phyloP scores from a whole-genome alignment of 495 filamentous ascomycete species.

The Aspergillus diversus region DNA sequence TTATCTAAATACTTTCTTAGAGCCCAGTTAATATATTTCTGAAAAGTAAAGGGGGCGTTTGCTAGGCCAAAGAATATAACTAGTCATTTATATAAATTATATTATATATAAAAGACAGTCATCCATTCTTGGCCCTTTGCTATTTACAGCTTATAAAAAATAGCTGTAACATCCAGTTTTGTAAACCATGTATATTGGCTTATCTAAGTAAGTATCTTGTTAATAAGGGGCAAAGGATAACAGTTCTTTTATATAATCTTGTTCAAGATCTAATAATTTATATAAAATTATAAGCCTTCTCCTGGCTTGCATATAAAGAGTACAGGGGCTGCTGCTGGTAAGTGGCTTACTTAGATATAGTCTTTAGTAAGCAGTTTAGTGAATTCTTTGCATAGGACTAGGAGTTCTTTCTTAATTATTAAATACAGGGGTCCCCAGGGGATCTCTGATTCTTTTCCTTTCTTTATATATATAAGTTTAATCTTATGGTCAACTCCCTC shows the following conservation, averaged over 20 bases:
- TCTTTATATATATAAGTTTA: too few relatives aligned
- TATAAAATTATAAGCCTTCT: conserved; percentile 21
- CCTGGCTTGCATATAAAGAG: conserved; percentile 40
- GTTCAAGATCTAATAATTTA: conserved; percentile 18
- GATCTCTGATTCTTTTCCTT: too few relatives aligned
- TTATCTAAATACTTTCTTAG: conserved; percentile 6
- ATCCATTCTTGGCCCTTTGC: neutral
- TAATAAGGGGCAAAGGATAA: neutral
- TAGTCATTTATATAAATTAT: conserved; percentile 11
- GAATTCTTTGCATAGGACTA: neutral
- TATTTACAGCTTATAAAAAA: neutral
- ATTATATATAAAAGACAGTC: conserved; percentile 4
- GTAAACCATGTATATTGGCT: conserved; percentile 8
- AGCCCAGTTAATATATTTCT: neutral
- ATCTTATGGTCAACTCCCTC: too few relatives aligned
- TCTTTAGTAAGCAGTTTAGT: neutral
- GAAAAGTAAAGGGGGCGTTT: neutral
- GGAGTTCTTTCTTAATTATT: neutral
- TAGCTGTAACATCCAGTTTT: neutral
- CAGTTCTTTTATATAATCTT: conserved; percentile 12
- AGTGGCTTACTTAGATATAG: conserved; percentile 44
- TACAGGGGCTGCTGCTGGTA: conserved; percentile 31
- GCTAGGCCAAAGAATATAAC: neutral
- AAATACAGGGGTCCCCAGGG: too few relatives aligned
- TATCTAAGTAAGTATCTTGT: neutral